A percentile compares a stretch with the other conserved stretches of the same genome.
Evolutionary conservation across 2,329 filamentous ascomycete species (phyloP).

Genomic region (Magnaporthiopsis rhizophila): DNA sequence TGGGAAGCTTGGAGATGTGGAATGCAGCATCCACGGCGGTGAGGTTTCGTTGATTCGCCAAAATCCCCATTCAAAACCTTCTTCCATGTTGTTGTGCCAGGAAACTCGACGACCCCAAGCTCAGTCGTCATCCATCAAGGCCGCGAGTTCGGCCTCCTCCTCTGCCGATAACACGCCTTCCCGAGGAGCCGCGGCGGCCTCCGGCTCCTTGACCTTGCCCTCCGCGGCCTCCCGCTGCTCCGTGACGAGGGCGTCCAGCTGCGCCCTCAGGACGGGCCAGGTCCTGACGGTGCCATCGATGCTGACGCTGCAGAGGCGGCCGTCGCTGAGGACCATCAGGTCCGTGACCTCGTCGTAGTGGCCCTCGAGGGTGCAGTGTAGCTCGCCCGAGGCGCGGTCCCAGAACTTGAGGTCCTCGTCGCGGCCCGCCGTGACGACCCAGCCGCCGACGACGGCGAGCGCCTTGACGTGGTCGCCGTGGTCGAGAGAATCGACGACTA

Average conservation of each 20-base stretch:
- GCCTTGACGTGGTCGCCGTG: constrained; percentile 91
- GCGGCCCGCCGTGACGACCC: constrained; percentile 80
- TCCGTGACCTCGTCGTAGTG: constrained; percentile 93
- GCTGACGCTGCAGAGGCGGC: constrained; percentile 66
- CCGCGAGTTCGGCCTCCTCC: constrained; percentile 84
- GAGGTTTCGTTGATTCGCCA: not conserved
- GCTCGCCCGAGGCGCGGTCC: constrained; percentile 65
- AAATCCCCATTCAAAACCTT: not conserved
- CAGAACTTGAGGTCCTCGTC: constrained; percentile 90
- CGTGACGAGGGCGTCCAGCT: constrained; percentile 40
- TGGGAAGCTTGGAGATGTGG: too few species aligned
- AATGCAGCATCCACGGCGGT: constrained; percentile 16
- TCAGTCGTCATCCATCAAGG: constrained; percentile 71
- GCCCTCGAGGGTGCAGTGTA: constrained; percentile 67
- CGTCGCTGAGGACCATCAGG: constrained; percentile 53
- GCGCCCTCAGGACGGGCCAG: constrained; percentile 65
- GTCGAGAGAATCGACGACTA: constrained; percentile 59
- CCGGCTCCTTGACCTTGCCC: constrained; percentile 35
- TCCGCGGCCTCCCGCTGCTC: constrained; percentile 41
- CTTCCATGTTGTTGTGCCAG: not conserved
- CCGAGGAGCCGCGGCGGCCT: constrained; percentile 32
- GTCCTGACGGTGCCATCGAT: constrained; percentile 84
- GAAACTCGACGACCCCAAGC: not conserved
- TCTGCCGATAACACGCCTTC: constrained; percentile 66
- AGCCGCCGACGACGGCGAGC: constrained; percentile 65